Evolutionary conservation across 176 grass and related monocot species (phyloP).

Genomic region (Oryza nivara): DNA sequence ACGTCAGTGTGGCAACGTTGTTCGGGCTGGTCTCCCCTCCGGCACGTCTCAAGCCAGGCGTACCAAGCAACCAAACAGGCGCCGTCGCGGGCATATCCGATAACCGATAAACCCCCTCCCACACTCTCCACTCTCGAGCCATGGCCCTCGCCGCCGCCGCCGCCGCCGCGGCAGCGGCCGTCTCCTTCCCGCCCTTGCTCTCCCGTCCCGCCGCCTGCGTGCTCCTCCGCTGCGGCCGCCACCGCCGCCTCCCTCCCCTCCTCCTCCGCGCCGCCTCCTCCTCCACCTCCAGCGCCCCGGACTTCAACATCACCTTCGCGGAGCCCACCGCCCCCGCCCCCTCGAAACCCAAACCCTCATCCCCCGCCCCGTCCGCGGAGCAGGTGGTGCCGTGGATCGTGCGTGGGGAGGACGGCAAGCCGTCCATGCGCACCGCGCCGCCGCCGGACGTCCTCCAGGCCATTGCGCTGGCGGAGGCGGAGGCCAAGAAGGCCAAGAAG

Average conservation of each 20-base stretch:
- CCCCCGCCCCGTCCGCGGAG: constrained; percentile 33
- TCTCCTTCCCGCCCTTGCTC: constrained; percentile 46
- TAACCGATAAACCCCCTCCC: neutral
- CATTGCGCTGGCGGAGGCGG: constrained; percentile 57
- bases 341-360: constrained; percentile 34
- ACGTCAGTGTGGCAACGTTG: too few relatives aligned
- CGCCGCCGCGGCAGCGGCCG: constrained; percentile 30
- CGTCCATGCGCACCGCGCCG: constrained; percentile 51
- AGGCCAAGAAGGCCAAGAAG: constrained; percentile 57
- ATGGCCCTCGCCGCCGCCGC: constrained; percentile 44
- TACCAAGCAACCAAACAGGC: too few relatives aligned
- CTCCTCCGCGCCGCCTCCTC: constrained; percentile 51
- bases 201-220: constrained; percentile 15
- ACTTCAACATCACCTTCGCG: constrained; percentile 82
- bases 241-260: constrained; percentile 39
- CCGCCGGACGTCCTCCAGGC: constrained; percentile 64
- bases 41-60: too few relatives aligned
- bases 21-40: too few relatives aligned
- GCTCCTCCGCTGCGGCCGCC: constrained; percentile 34
- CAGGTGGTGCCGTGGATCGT: constrained; percentile 69
- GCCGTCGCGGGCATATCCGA: constrained; percentile 37
- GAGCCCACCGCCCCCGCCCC: constrained; percentile 21
- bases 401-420: constrained; percentile 61
- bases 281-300: constrained; percentile 19
- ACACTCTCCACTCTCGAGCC: neutral